Evolutionary conservation across 495 filamentous ascomycete genomes (phyloP).

Genomic region (Aspergillus nanangensis): DNA sequence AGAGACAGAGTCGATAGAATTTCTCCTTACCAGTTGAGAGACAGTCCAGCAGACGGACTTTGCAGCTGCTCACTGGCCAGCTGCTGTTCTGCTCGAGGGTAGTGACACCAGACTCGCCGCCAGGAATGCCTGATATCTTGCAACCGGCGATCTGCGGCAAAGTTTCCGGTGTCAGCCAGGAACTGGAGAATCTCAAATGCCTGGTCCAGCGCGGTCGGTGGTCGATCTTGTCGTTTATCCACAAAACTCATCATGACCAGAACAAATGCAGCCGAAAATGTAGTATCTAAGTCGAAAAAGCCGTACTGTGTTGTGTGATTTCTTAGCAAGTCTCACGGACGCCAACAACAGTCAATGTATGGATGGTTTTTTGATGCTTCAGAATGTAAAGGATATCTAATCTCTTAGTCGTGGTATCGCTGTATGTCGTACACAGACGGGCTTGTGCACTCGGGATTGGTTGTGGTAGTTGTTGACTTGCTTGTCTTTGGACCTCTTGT

Average conservation of each 20-base stretch:
- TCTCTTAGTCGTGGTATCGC: slow-evolving; percentile 18
- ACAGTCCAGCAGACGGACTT: too few species aligned
- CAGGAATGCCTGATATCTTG: slow-evolving; percentile 20
- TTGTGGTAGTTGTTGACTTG: not conserved
- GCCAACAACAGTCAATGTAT: too few species aligned
- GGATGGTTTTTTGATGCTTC: slow-evolving; percentile 15
- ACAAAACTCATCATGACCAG: slow-evolving; percentile 18
- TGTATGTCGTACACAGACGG: slow-evolving; percentile 19
- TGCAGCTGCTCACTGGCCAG: not conserved
- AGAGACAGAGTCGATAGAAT: too few species aligned
- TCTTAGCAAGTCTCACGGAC: not conserved
- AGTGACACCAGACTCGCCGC: slow-evolving; percentile 14
- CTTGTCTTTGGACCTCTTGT: slow-evolving; percentile 9
- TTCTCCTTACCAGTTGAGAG: too few species aligned
- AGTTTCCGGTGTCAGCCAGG: slow-evolving; percentile 14
- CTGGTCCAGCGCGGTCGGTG: slow-evolving; percentile 12
- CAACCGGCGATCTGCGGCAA: slow-evolving; percentile 15
- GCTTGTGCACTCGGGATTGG: slow-evolving; percentile 5
- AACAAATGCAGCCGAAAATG: slow-evolving; percentile 22
- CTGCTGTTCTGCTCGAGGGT: slow-evolving; percentile 5
- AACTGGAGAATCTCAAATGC: slow-evolving; percentile 17
- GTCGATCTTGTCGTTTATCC: slow-evolving; percentile 4
- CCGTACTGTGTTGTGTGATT: slow-evolving; percentile 17
- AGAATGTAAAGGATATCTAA: slow-evolving; percentile 16
- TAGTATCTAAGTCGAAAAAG: slow-evolving; percentile 22